These are phyloP conservation scores for Nitzschia sp. DNA, from an alignment of 108 stramenopile species.

Conservation along the genomic window DNA sequence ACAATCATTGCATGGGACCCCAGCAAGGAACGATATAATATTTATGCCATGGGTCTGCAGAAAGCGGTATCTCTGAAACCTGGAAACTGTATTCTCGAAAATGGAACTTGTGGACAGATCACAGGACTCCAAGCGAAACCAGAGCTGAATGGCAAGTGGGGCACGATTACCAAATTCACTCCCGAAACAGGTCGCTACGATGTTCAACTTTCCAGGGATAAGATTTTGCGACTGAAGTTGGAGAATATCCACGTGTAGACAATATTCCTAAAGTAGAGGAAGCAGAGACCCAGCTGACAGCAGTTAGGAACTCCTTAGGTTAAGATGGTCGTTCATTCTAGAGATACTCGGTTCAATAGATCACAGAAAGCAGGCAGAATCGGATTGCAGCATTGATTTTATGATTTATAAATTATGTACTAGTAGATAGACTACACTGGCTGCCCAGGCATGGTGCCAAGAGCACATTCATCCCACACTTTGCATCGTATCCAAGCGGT, in stretches of 20 bases:
- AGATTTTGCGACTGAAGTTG: constrained; percentile 77
- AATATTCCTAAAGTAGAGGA: neutral
- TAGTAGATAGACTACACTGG: too few species aligned
- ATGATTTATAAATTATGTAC: too few species aligned
- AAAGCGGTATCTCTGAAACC: constrained; percentile 75
- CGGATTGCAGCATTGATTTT: too few species aligned
- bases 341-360: too few species aligned
- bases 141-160: constrained; percentile 86
- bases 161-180: constrained; percentile 81
- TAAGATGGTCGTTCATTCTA: too few species aligned
- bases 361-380: too few species aligned
- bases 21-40: constrained; percentile 74
- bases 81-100: constrained; percentile 72
- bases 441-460: constrained; percentile 56
- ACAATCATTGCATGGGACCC: constrained; percentile 83
- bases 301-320: too few species aligned
- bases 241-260: constrained; percentile 81
- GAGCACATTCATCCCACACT: constrained; percentile 72
- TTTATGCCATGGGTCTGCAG: constrained; percentile 68
- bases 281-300: neutral
- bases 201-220: constrained; percentile 73
- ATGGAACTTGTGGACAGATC: constrained; percentile 72
- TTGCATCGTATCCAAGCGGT: constrained; percentile 49
- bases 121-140: constrained; percentile 72
- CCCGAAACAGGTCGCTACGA: constrained; percentile 75